Conservation (phyloP, 495 filamentous ascomycete species). For the Podospora fimiseda region DNA sequence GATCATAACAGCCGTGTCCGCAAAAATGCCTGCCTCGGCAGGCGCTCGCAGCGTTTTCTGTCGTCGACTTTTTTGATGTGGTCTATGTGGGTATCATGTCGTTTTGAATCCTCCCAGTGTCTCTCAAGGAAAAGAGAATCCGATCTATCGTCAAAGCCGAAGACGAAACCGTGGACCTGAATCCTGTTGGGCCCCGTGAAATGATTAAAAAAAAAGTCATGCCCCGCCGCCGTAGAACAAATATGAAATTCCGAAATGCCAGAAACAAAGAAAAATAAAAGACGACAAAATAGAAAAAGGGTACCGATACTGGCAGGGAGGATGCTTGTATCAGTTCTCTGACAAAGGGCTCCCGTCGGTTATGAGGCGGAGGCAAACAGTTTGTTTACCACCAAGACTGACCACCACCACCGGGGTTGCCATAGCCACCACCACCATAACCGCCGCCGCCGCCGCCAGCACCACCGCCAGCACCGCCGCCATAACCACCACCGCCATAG, state of each 20-base stretch:
- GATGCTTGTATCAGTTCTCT: slow-evolving; percentile 13
- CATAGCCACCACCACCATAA: slow-evolving; percentile 36
- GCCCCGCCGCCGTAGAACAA: slow-evolving; percentile 25
- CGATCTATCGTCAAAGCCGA: slow-evolving; percentile 31
- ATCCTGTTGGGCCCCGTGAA: slow-evolving; percentile 20
- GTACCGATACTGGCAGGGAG: slow-evolving; percentile 11
- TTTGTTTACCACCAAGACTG: slow-evolving; percentile 84
- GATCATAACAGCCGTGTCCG: slow-evolving; percentile 28
- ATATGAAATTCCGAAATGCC: slow-evolving; percentile 16
- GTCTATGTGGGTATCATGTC: slow-evolving; percentile 41
- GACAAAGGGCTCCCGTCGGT: neutral
- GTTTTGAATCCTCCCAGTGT: slow-evolving; percentile 19
- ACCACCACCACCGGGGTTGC: slow-evolving; percentile 79
- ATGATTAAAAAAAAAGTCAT: slow-evolving; percentile 21
- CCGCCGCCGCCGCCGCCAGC: slow-evolving; percentile 45
- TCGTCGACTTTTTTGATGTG: slow-evolving; percentile 26
- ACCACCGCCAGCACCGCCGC: slow-evolving; percentile 46
- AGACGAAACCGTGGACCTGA: slow-evolving; percentile 20
- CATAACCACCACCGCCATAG: slow-evolving; percentile 34
- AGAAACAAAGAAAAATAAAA: slow-evolving; percentile 16
- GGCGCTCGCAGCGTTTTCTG: slow-evolving; percentile 13
- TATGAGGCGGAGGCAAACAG: neutral
- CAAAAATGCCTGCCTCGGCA: slow-evolving; percentile 23
- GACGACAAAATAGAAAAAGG: slow-evolving; percentile 10
- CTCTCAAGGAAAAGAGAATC: slow-evolving; percentile 19